phyloP scores from a whole-genome alignment of 306 rosid species.

The Psophocarpus tetragonolobus region DNA sequence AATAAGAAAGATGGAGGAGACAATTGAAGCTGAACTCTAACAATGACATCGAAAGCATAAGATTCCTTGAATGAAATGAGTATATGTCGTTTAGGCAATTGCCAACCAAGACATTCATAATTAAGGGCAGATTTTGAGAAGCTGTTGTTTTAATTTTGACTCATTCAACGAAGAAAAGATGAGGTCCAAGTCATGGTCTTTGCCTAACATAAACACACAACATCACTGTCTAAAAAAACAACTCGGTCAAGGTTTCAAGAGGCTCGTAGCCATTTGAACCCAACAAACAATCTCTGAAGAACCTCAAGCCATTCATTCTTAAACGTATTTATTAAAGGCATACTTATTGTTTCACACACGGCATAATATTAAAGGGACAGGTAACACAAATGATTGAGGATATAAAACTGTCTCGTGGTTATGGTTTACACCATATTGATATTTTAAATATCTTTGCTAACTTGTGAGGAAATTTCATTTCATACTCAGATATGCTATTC shows the following conservation, averaged over 20 bases:
- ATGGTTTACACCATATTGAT: conserved; percentile 26
- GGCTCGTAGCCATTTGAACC: conserved; percentile 14
- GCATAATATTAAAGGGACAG: conserved; percentile 24
- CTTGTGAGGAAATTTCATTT: conserved; percentile 9
- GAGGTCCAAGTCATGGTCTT: conserved; percentile 41
- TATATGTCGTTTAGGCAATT: conserved; percentile 43
- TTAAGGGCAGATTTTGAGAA: conserved; percentile 25
- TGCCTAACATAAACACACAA: conserved; percentile 45
- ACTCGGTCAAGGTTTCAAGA: conserved; percentile 34
- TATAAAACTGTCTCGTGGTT: not conserved
- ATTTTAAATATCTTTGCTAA: not conserved
- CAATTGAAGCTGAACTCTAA: conserved; percentile 31
- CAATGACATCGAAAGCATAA: conserved; percentile 36
- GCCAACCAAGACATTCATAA: conserved; percentile 29
- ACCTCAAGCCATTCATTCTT: conserved; percentile 28
- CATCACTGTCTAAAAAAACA: conserved; percentile 33
- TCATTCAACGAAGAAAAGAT: conserved; percentile 29
- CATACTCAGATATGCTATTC: not conserved
- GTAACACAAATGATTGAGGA: conserved; percentile 37
- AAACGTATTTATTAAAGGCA: conserved; percentile 28
- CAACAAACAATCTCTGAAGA: not conserved
- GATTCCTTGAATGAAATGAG: conserved; percentile 36
- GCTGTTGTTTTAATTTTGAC: conserved; percentile 51
- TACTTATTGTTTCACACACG: conserved; percentile 7
- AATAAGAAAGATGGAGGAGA: conserved; percentile 2